Evolutionary conservation across 2,329 filamentous ascomycete genomes (phyloP), one percentile per base, ranked within the genome.

Genomic region (Endothia cerciana): DNA sequence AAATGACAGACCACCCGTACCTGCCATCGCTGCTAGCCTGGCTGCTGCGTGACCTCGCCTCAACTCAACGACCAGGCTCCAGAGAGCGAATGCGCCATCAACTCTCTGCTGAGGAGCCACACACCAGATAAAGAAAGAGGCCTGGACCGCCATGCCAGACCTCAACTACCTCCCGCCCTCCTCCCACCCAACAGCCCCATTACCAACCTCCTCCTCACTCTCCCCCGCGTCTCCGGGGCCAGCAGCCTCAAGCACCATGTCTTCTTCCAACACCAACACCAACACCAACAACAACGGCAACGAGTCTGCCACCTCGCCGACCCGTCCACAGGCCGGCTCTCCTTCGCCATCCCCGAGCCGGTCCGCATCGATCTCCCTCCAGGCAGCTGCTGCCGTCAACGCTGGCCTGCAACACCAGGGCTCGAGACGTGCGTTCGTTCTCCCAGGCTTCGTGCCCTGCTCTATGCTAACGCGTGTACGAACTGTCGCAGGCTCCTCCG

Each of bases 321-420:
- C 43, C 55, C 67, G 73, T 75, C 56, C 66, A 70, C 58, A 72
- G 70, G 81, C 85, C 13, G 62, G 66, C 67, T 86, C 86, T 30
- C 84, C 87, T 33, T 85, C 86, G 40, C 82, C 86, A 58, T 88
- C 88, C 55, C 85, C 87, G 19, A 67, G 56, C 45, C 83, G 89
- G 71, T 87, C 87, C 60, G 85, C 89, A 41, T 87, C 90, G 49
- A 84, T 86, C 68, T 93, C 91, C 17, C 83, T 95, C 11, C 91
- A 91, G 74, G 91, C 91, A 61, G 88, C 91, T 15, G 91, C 91
- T 8, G 89, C 90, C 53, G 85, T 94, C 77, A 94, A 94, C 75
- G 90, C 91, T 36, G 87, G 91, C 61, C 85, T 93, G 36, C 88
- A 91, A 70, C 86, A 85, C 69, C 86, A 91, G 73, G 81, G 86